Percentiles rank a stretch among this genome's conserved stretches.
These are phyloP conservation scores for Musa schizocarpa DNA, from an alignment of 176 grass and related monocot genomes.

Conservation along the genomic window DNA sequence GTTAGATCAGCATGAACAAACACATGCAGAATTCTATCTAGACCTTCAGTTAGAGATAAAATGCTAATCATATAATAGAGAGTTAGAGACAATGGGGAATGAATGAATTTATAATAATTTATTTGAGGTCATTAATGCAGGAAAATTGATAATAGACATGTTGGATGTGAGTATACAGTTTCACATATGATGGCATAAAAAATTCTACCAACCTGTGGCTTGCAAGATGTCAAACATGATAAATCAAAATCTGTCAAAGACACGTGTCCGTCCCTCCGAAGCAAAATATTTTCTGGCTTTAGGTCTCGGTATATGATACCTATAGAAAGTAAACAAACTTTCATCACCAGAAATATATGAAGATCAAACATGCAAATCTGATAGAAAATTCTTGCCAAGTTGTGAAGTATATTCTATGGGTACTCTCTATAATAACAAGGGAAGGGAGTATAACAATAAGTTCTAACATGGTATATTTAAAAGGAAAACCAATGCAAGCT, in stretches of 20 bases:
- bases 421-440: neutral
- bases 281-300: slow-evolving; percentile 91
- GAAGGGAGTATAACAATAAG: neutral
- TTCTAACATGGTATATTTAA: neutral
- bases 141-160: too few species aligned
- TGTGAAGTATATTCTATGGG: neutral
- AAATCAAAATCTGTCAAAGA: slow-evolving; percentile 86
- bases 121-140: too few species aligned
- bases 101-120: too few species aligned
- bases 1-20: too few species aligned
- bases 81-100: too few species aligned
- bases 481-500: neutral
- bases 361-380: neutral
- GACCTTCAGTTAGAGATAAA: too few species aligned
- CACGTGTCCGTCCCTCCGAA: slow-evolving; percentile 68
- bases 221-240: slow-evolving; percentile 74
- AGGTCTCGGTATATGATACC: slow-evolving; percentile 94
- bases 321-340: slow-evolving; percentile 12
- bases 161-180: neutral
- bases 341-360: neutral
- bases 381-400: neutral
- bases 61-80: too few species aligned
- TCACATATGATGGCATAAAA: slow-evolving; percentile 1
- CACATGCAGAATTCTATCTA: too few species aligned
- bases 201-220: slow-evolving; percentile 46